Base-by-base conservation (phyloP, 2,329 filamentous ascomycete species). In the Aspergillus neoniger region DNA sequence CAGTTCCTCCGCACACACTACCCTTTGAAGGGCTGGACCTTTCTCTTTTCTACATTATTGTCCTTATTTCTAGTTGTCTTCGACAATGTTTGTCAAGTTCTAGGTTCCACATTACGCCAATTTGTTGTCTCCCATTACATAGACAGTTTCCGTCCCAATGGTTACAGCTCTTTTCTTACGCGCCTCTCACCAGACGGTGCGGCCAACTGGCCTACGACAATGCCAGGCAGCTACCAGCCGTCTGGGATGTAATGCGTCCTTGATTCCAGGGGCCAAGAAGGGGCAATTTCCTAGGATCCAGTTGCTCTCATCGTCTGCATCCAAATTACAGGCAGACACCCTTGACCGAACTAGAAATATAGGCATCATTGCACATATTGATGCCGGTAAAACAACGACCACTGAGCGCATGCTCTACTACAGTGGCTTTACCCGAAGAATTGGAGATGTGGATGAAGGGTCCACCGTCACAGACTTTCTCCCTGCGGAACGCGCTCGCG, bases 321-420 rank as follows among this genome's bases (percentile, higher is more conserved):
- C 64, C 3, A 65, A 57, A 60, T 63, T 60, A 28, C 69, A 74
- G 43, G 65, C 57, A 30, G 66, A 70, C 30, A 65, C 72, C 62
- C 79, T 87, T 17, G 82, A 85, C 41, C 86, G 86, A 69, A 95
- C 93, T 55, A 85, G 94, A 68, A 99, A 99, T 73, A 97, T 99
- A 74, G 95, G 95, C 63, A 98, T 99, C 68, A 97, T 99, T 76
- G 95, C 95, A 61, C 95, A 99, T 76, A 96, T 99, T 66, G 95
- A 98, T 87, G 95, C 95, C 59, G 95, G 95, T 8, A 99, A 99
- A 82, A 99, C 95, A 1, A 98, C 95, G 0, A 99, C 95, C 0
- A 98, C 95, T 3, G 95, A 99, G 86, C 92, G 95, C 60, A 98
- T 98, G 94, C 89, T 99, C 71, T 98, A 92, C 74, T 96, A 97